These are phyloP conservation scores for Akanthomyces muscarius DNA, from an alignment of 2,329 filamentous ascomycete species.

Conservation along the genomic window DNA sequence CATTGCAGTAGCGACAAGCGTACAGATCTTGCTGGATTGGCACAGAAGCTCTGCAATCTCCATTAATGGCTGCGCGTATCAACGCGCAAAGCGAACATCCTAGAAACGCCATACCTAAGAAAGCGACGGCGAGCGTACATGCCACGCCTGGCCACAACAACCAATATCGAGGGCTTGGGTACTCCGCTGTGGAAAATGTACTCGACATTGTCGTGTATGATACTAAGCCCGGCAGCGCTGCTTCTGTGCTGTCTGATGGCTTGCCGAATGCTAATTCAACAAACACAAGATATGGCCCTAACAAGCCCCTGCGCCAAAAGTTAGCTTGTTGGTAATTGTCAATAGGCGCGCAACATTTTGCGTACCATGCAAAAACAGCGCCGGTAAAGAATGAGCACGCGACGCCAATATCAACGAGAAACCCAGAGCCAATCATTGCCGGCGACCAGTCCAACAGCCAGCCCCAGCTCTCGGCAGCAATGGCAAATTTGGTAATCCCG, in stretches of 20 bases:
- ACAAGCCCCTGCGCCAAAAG: neutral
- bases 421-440: constrained; percentile 11
- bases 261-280: neutral
- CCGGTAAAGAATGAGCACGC: constrained; percentile 10
- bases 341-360: neutral
- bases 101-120: neutral
- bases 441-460: constrained; percentile 18
- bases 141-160: constrained; percentile 13
- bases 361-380: constrained; percentile 3
- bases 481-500: neutral
- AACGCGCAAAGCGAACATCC: too few species aligned
- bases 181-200: neutral
- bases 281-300: constrained; percentile 12
- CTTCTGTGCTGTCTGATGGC: neutral
- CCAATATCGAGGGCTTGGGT: constrained; percentile 15
- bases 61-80: neutral
- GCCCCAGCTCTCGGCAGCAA: constrained; percentile 16
- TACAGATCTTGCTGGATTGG: constrained; percentile 2
- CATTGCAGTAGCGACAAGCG: neutral
- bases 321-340: neutral
- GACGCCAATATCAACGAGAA: constrained; percentile 12
- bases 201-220: constrained; percentile 14
- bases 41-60: constrained; percentile 1
- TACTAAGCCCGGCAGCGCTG: neutral
- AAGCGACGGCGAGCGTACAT: constrained; percentile 10